Percentiles rank a stretch among this genome's conserved stretches.
Conservation (phyloP, 2,329 filamentous ascomycete species). For the Blastomyces parvus region DNA sequence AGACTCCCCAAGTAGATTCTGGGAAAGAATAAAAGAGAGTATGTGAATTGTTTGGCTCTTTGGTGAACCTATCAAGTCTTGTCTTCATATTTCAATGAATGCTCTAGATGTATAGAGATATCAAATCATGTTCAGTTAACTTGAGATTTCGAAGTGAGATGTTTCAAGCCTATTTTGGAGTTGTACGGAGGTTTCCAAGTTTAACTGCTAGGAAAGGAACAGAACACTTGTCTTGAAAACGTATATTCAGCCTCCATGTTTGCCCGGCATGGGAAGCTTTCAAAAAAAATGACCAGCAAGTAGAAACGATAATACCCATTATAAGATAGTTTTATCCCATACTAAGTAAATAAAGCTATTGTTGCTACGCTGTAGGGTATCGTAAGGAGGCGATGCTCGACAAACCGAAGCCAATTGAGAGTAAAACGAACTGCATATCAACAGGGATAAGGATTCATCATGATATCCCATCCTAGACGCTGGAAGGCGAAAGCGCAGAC, state of each 20-base stretch:
- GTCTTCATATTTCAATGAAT: background rate
- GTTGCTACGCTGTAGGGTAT: background rate
- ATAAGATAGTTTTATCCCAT: background rate
- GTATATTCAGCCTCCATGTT: background rate
- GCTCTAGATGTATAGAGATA: too few species aligned
- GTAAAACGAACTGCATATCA: background rate
- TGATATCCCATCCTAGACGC: background rate
- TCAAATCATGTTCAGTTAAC: too few species aligned
- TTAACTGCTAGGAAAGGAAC: too few species aligned
- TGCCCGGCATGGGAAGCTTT: background rate
- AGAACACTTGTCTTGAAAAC: too few species aligned
- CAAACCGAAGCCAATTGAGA: background rate
- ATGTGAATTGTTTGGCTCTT: background rate
- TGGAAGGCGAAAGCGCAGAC: background rate
- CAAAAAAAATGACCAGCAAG: background rate
- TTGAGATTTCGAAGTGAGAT: too few species aligned
- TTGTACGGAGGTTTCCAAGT: too few species aligned
- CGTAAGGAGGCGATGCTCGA: background rate
- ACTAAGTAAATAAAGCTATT: background rate
- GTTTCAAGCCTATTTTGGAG: too few species aligned
- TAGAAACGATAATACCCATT: background rate
- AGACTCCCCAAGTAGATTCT: background rate
- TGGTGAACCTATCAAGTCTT: background rate
- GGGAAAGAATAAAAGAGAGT: background rate
- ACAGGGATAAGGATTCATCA: background rate